Conservation (phyloP, 2,329 filamentous ascomycete genomes). For the Cladosporium sp. region DNA sequence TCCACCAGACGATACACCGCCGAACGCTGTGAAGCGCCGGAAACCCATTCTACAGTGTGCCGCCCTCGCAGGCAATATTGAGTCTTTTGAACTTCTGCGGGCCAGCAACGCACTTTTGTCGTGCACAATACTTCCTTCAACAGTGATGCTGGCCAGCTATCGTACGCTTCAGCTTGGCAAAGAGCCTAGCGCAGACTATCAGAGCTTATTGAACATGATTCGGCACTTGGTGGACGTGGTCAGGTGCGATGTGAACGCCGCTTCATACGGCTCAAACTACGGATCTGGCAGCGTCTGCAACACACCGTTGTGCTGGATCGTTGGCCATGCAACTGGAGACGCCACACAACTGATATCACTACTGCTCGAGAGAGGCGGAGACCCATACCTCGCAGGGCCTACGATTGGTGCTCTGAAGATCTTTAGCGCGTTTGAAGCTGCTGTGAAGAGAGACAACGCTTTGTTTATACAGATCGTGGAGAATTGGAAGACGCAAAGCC, state of each 20-base stretch:
- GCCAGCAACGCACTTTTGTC: neutral
- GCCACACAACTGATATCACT: neutral
- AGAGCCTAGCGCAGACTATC: too few relatives aligned
- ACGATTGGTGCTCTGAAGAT: neutral
- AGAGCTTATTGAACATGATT: neutral
- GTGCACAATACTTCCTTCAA: neutral
- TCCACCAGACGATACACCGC: neutral
- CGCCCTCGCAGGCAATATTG: neutral
- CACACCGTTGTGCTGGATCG: neutral
- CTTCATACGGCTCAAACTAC: neutral
- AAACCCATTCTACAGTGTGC: neutral
- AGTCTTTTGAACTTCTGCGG: neutral
- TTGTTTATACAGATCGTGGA: neutral
- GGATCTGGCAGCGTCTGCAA: neutral
- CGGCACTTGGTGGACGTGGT: neutral
- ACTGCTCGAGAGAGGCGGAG: neutral
- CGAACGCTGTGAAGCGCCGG: neutral
- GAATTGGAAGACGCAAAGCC: neutral
- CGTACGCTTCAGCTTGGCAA: neutral
- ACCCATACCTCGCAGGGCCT: neutral
- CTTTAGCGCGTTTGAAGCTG: neutral
- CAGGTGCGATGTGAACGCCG: neutral
- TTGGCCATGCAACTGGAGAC: neutral
- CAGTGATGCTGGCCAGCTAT: neutral
- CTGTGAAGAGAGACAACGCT: neutral